Evolutionary conservation across 1,284 basidiomycete genomes (phyloP).

Genomic region (Apiotrichum gracile): DNA sequence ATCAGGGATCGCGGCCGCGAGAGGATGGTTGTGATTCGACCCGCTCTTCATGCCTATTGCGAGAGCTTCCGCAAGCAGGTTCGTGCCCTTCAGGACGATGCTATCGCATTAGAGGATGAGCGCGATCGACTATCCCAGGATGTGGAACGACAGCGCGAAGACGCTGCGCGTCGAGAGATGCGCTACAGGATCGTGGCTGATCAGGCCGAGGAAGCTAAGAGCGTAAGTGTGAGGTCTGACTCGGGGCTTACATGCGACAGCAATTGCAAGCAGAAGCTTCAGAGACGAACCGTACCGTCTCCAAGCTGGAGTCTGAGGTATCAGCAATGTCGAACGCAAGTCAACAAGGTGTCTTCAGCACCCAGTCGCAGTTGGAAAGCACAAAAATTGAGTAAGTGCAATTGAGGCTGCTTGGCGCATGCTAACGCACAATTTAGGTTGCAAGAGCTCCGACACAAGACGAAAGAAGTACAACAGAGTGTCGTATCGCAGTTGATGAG

Average conservation of each 20-base stretch:
- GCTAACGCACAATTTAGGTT: slow-evolving; percentile 19
- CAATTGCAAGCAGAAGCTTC: slow-evolving; percentile 29
- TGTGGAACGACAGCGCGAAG: slow-evolving; percentile 53
- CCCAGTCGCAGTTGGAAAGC: slow-evolving; percentile 36
- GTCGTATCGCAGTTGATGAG: slow-evolving; percentile 30
- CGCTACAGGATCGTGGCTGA: slow-evolving; percentile 48
- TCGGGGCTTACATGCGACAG: slow-evolving; percentile 17
- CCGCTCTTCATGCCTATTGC: slow-evolving; percentile 62
- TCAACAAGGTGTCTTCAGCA: slow-evolving; percentile 33
- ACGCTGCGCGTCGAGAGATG: slow-evolving; percentile 60
- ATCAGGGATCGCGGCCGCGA: slow-evolving; percentile 59
- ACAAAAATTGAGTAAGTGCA: slow-evolving; percentile 40
- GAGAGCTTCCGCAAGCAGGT: slow-evolving; percentile 63
- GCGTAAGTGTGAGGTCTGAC: slow-evolving; percentile 50
- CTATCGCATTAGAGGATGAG: slow-evolving; percentile 69
- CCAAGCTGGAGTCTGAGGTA: slow-evolving; percentile 35
- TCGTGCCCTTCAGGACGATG: slow-evolving; percentile 63
- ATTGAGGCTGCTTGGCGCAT: too few relatives aligned
- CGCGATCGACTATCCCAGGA: slow-evolving; percentile 57
- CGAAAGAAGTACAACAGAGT: slow-evolving; percentile 32
- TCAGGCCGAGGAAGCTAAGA: slow-evolving; percentile 69
- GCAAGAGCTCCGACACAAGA: slow-evolving; percentile 40
- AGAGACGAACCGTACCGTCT: slow-evolving; percentile 30
- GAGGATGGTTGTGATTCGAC: slow-evolving; percentile 63
- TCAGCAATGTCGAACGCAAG: slow-evolving; percentile 31